Evolutionary conservation across 371 early-diverging fungal species (phyloP).

Genomic region (Mucor velutinosus): DNA sequence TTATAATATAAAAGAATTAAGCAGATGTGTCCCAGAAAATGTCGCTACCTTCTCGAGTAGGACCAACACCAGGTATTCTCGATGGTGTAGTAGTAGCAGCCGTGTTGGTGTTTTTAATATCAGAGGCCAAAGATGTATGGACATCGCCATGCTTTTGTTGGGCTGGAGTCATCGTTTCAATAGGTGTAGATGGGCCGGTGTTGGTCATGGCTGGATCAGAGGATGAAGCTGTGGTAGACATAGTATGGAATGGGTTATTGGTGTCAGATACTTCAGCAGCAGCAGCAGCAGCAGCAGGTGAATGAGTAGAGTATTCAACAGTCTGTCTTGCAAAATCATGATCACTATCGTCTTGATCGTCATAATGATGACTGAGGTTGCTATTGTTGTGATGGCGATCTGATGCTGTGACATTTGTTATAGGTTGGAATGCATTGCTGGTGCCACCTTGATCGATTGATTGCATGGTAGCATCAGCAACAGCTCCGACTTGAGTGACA

Average conservation of each 20-base stretch:
- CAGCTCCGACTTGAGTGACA: neutral
- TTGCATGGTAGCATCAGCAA: neutral
- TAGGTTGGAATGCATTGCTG: neutral
- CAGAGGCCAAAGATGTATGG: neutral
- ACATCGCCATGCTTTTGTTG: neutral
- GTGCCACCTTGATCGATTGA: constrained; percentile 8
- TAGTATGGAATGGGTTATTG: neutral
- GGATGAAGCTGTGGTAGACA: neutral
- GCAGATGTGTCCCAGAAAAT: constrained; percentile 13
- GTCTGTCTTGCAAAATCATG: constrained; percentile 7
- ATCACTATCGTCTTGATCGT: neutral
- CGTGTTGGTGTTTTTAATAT: neutral
- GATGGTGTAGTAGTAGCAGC: neutral
- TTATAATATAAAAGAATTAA: neutral
- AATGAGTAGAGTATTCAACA: constrained; percentile 10
- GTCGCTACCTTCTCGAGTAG: constrained; percentile 21
- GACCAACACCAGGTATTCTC: constrained; percentile 3
- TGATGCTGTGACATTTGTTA: constrained; percentile 3
- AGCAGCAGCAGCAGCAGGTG: neutral
- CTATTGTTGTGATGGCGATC: neutral
- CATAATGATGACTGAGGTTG: neutral
- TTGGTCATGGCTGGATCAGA: neutral
- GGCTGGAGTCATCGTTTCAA: neutral
- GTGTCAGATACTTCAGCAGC: neutral
- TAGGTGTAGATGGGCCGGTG: neutral